Evolutionary conservation across 2,329 filamentous ascomycete genomes (phyloP).

Genomic region (Kalaharituber pfeilii): DNA sequence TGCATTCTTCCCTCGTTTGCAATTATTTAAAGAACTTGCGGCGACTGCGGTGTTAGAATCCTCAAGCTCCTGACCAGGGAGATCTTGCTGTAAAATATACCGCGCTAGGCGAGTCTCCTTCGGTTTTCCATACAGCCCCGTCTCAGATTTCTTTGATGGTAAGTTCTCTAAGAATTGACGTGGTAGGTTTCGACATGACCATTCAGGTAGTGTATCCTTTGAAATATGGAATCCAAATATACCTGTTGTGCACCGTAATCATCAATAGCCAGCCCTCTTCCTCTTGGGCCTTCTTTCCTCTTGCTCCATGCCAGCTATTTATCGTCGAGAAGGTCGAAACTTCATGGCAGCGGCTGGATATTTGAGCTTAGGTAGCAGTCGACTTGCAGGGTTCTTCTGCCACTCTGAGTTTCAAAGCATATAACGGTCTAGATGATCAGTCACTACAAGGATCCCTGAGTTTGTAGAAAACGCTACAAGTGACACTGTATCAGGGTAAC

Average conservation of each 20-base stretch:
- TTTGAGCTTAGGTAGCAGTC: conserved; percentile 20
- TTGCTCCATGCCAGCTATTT: background rate
- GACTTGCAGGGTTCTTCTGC: conserved; percentile 26
- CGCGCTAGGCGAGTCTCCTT: conserved; percentile 62
- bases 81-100: conserved; percentile 57
- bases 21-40: no score
- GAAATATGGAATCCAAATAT: conserved; percentile 64
- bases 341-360: conserved; percentile 23
- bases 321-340: conserved; percentile 24
- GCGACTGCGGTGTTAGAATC: conserved; percentile 1
- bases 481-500: conserved; percentile 59
- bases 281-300: no score
- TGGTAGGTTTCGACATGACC: conserved; percentile 72
- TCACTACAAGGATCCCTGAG: conserved; percentile 58
- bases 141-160: conserved; percentile 63
- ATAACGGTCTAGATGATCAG: conserved; percentile 81
- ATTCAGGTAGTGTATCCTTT: conserved; percentile 60
- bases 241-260: conserved; percentile 32
- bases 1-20: no score
- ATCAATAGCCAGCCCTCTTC: conserved; percentile 17
- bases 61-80: conserved; percentile 11
- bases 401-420: conserved; percentile 45
- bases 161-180: conserved; percentile 57
- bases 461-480: conserved; percentile 64
- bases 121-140: conserved; percentile 65